These are phyloP conservation scores for Hordeum pubiflorum DNA, from an alignment of 202 grass and related monocot species.

Conservation along the genomic window DNA sequence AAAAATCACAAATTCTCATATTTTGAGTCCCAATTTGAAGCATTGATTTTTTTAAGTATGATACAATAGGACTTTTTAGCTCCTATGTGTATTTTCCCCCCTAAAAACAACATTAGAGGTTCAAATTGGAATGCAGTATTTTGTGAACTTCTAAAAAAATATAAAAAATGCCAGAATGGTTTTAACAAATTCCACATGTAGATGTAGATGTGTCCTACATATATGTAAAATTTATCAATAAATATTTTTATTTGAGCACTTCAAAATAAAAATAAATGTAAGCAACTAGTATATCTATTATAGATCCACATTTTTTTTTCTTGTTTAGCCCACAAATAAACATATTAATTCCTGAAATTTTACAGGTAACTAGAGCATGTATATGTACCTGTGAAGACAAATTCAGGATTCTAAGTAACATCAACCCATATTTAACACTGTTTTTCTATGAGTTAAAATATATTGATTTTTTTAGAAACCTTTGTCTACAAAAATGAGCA, in stretches of 20 bases:
- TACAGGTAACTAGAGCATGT: not conserved
- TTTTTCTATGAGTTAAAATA: not conserved
- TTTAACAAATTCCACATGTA: not conserved
- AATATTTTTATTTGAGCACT: not conserved
- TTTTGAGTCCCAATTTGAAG: not conserved
- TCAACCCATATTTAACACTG: not conserved
- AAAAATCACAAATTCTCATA: not conserved
- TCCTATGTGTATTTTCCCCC: not conserved
- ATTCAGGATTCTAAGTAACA: not conserved
- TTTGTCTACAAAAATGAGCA: not conserved
- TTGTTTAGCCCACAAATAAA: not conserved
- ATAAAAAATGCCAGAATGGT: not conserved
- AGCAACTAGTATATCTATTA: not conserved
- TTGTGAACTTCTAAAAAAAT: not conserved
- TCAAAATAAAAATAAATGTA: not conserved
- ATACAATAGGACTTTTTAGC: not conserved
- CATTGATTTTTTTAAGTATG: not conserved
- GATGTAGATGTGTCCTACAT: not conserved
- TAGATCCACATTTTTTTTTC: not conserved
- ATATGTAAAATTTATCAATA: not conserved
- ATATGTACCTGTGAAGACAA: not conserved
- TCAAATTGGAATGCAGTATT: not conserved
- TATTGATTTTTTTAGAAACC: not conserved
- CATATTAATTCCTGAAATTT: not conserved
- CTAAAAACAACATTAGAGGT: not conserved